phyloP scores from a whole-genome alignment of 805 yeast species.

The Diddensiella transvaalensis region DNA sequence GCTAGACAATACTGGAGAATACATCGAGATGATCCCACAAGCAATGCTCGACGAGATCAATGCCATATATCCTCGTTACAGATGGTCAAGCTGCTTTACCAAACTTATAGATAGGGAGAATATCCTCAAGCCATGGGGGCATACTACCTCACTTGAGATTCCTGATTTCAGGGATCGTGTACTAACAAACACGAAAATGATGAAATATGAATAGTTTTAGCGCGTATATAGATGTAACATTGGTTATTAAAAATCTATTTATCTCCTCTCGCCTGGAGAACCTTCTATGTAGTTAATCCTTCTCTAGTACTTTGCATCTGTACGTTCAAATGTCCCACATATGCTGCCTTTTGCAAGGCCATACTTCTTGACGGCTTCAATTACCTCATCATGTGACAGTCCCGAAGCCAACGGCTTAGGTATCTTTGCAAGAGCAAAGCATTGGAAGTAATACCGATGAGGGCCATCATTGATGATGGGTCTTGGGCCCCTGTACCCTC shows the following conservation, averaged over 20 bases:
- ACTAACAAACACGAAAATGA: slow-evolving; percentile 10
- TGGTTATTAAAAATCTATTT: too few relatives aligned
- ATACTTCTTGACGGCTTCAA: slow-evolving; percentile 1
- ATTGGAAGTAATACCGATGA: slow-evolving; percentile 20
- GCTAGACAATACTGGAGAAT: slow-evolving; percentile 20
- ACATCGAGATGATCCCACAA: slow-evolving; percentile 15
- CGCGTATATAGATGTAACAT: too few relatives aligned
- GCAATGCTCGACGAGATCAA: slow-evolving; percentile 21
- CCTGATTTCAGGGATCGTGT: slow-evolving; percentile 14
- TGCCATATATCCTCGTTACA: slow-evolving; percentile 18
- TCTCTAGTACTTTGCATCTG: slow-evolving; percentile 1
- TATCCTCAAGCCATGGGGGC: slow-evolving; percentile 24
- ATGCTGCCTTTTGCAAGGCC: slow-evolving; percentile 16
- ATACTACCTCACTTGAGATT: slow-evolving; percentile 18
- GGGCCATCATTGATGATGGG: slow-evolving; percentile 22
- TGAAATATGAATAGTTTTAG: slow-evolving; percentile 3
- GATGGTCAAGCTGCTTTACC: slow-evolving; percentile 25
- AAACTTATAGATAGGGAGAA: slow-evolving; percentile 19
- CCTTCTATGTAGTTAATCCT: too few relatives aligned
- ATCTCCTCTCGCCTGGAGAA: too few relatives aligned
- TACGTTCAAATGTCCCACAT: slow-evolving; percentile 19
- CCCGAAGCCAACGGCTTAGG: slow-evolving; percentile 4
- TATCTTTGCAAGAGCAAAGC: slow-evolving; percentile 14
- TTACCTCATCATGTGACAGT: slow-evolving; percentile 1
- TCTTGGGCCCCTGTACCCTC: slow-evolving; percentile 20